Evolutionary conservation across 768 basidiomycete species (phyloP).

Genomic region (Naematelia encephala): DNA sequence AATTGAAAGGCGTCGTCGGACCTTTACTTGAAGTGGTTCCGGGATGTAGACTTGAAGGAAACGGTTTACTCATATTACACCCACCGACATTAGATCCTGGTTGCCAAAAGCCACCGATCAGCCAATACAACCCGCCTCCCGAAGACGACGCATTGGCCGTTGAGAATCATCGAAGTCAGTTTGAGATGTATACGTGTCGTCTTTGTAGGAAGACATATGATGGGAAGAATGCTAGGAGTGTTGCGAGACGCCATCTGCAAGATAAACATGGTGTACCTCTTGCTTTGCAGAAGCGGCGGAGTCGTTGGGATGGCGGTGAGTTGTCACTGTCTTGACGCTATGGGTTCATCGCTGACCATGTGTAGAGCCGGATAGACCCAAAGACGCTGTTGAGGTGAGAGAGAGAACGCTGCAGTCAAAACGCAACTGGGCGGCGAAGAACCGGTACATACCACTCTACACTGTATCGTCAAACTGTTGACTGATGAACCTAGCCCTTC

Average conservation of each 20-base stretch:
- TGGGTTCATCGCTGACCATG: slow-evolving; percentile 5
- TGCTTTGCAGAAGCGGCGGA: slow-evolving; percentile 50
- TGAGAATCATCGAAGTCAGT: slow-evolving; percentile 9
- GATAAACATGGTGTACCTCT: slow-evolving; percentile 54
- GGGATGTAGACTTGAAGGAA: slow-evolving; percentile 28
- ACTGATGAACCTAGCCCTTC: not conserved
- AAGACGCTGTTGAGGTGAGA: slow-evolving; percentile 48
- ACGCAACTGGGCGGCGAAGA: slow-evolving; percentile 52
- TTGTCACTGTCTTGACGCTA: slow-evolving; percentile 3
- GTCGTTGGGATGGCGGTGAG: slow-evolving; percentile 54
- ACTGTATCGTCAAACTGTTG: not conserved
- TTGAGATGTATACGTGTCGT: slow-evolving; percentile 44
- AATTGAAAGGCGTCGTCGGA: not conserved
- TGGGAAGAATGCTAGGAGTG: slow-evolving; percentile 53
- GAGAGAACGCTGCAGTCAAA: slow-evolving; percentile 49
- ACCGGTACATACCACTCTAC: slow-evolving; percentile 34
- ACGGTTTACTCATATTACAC: slow-evolving; percentile 35
- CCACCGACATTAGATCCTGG: slow-evolving; percentile 12
- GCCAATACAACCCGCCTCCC: slow-evolving; percentile 14
- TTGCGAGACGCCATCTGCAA: slow-evolving; percentile 53
- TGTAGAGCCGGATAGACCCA: slow-evolving; percentile 51
- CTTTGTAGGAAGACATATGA: slow-evolving; percentile 53
- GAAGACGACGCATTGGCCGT: not conserved
- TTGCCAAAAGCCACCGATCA: slow-evolving; percentile 2
- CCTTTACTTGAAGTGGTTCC: slow-evolving; percentile 25